Percentiles rank a stretch among this genome's conserved stretches.
These are phyloP conservation scores for Panicum miliaceum DNA, from an alignment of 176 grass and related monocot species.

Conservation along the genomic window DNA sequence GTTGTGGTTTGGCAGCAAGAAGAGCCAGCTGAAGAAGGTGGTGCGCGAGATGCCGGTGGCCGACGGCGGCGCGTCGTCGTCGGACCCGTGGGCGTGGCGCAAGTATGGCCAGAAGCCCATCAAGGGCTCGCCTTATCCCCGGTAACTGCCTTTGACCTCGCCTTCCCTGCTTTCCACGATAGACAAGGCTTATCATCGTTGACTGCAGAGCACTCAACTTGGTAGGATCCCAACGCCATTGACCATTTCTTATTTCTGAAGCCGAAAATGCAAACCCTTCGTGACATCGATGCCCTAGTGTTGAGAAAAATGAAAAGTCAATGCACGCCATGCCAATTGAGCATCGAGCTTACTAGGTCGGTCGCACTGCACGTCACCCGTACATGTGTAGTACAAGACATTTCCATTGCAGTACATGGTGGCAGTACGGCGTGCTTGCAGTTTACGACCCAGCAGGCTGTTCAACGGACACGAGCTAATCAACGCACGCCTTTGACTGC, in stretches of 20 bases:
- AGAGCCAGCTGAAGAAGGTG: constrained; percentile 85
- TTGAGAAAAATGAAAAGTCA: background rate
- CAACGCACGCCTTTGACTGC: background rate
- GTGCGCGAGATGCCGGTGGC: constrained; percentile 81
- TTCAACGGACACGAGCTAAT: background rate
- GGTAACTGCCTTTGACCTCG: constrained; percentile 54
- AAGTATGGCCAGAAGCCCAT: constrained; percentile 99
- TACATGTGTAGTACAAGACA: constrained; percentile 34
- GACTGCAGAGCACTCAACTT: background rate
- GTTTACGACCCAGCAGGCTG: constrained; percentile 5
- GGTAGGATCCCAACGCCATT: background rate
- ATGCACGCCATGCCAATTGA: background rate
- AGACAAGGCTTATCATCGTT: constrained; percentile 18
- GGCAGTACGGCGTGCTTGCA: constrained; percentile 20
- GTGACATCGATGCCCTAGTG: background rate
- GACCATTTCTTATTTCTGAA: background rate
- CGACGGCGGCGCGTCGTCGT: constrained; percentile 63
- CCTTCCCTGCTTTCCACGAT: constrained; percentile 28
- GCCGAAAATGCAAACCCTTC: background rate
- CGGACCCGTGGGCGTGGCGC: constrained; percentile 97
- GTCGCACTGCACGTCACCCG: constrained; percentile 2
- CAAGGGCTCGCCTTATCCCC: constrained; percentile 95
- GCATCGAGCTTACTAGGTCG: background rate
- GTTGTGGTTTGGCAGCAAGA: constrained; percentile 57
- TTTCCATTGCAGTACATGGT: background rate